Evolutionary conservation across 805 yeast species (phyloP), one percentile per base, ranked within the genome.

Genomic region (Helenozyma baotianmanensis): DNA sequence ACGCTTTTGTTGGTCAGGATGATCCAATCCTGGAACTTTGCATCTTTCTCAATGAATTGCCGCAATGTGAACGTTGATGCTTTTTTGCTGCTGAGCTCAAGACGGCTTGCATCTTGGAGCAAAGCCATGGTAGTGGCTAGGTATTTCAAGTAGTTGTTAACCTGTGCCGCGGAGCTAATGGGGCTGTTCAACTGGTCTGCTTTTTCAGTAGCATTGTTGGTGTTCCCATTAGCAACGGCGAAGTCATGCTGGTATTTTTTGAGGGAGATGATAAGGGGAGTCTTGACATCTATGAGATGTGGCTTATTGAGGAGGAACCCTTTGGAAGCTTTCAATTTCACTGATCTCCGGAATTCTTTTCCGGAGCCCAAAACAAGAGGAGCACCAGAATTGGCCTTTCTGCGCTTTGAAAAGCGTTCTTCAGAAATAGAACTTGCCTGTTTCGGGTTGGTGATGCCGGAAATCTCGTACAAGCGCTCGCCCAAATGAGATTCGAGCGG

Each of bases 21-120:
- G 4, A 58, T 38, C 25, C 44, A 51, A 37, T 60, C 58, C 51
- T 60, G 60, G 55, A 70, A 62, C 48, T 60, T 60, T 36, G 62
- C 50, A 36, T 78, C 76, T 39, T 74, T 76, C 30, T 76, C 82
- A 53, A 70, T 70, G 47, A 74, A 79, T 45, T 79, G 81, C 22
- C 71, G 62, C 38, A 81, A 54, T 19, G 71, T 73, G 56, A 75
- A 77, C 6, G 72, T 45, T 0, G 82, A 70, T 0, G 81, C 69
- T 27, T 60, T 56, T 36, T 66, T 70, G 41, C 32, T 43, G 11
- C 27, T 33, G 10, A 38, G 32, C 12, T 45, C 51, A 12, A 33
- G 35, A 4, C 42, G 27, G 3, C 39, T 21, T 1, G 46, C 38
- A 21, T 52, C 56, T 27, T 47, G 45, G 4, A 42, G 14, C 3